Evolutionary conservation across 306 rosid species (phyloP), one percentile per base, ranked within the genome.

Genomic region (Ormosia emarginata): DNA sequence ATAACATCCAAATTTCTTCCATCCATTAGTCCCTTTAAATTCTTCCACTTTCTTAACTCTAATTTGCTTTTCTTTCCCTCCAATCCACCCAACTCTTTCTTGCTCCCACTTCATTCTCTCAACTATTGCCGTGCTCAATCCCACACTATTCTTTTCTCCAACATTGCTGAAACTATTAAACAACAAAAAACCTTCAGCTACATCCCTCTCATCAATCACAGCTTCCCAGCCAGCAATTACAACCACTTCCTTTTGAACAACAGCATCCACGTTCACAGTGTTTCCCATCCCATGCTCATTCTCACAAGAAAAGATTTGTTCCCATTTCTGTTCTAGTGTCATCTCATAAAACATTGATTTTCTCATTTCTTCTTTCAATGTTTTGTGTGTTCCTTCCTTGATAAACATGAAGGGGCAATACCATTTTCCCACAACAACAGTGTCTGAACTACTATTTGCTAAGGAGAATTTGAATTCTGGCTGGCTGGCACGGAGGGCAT

Each of bases 241-340:
- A 39, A 82, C 91, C 75, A 44, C 81, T 77, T 90, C 89, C 57
- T 66, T 84, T 17, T 83, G 65, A 67, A 94, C 89, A 63, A 55
- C 67, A 50, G 62, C 90, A 80, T 92, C 89, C 78, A 94, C 91
- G 67, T n/a, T 63, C 43, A 90, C 82, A 5, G 15, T 75, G 15
- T 79, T 73, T 15, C 34, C 40, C 6, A 10, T 11, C 2, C 5
- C 41, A 11, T 11, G 18, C 1, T 57, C 58, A 9, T 82, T 85
- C 13, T 81, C 83, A 12, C 79, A 82, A 18, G 77, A 71, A 58
- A 85, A 90, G 2, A 94, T 37, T 72, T 53, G 75, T 10, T 90
- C 92, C 95, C 95, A 94, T 13, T 79, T 84, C 43, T 92, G 93
- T 82, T 92, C 90, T 1, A 94, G 88, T 39, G 90, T 92, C 88